Base-by-base conservation (phyloP, 192 early-diverging fungal genomes). In the Spinellus fusiger region DNA sequence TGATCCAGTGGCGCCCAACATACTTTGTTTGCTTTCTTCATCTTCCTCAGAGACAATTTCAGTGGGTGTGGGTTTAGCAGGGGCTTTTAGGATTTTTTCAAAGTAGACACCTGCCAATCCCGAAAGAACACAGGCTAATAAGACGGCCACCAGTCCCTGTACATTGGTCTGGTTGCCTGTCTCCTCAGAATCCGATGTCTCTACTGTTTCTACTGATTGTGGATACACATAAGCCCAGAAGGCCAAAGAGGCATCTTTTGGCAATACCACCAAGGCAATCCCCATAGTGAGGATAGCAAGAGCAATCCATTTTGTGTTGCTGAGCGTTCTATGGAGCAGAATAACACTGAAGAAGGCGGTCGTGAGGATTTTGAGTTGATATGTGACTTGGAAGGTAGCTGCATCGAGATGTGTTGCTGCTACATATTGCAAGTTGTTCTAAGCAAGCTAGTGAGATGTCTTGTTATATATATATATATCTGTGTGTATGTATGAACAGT, bases 21-120 rank as follows among this genome's bases (percentile, higher is more conserved):
- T 44, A 10, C 10, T 27, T 15, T 64, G 55, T 20, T 62, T 53
- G 23, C 49, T 29, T 10, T 54, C 22, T 8, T 60, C 50, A 4
- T 56, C 33, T 8, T 38, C 18, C 25, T 54, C 25, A 38, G 23
- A 16, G 15, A 1, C 50, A 16, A 25, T 50, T 32, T 35, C 8
- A 0, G 54, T 15, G 15, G 20, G 37, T 40, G 0, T n/a, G 6
- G 28, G 54, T 22, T 35, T 37, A 22, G 20, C 78, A 27, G 86
- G 77, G 20, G 86, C 86, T 74, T 98, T 98, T 46, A 98, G 77
- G 31, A 98, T 88, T 68, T 93, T 94, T 77, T 98, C 95, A 80
- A 98, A 98, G 74, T 94, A 98, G 2, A 98, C 95, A 34, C 95
- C 95, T 4, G 95, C 94, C 12, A 95, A 65, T 29, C 95, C 95